A percentile compares a stretch with the other conserved stretches of the same genome.
phyloP scores from a whole-genome alignment of 2,329 filamentous ascomycete species.

The Diaporthe caulivora region DNA sequence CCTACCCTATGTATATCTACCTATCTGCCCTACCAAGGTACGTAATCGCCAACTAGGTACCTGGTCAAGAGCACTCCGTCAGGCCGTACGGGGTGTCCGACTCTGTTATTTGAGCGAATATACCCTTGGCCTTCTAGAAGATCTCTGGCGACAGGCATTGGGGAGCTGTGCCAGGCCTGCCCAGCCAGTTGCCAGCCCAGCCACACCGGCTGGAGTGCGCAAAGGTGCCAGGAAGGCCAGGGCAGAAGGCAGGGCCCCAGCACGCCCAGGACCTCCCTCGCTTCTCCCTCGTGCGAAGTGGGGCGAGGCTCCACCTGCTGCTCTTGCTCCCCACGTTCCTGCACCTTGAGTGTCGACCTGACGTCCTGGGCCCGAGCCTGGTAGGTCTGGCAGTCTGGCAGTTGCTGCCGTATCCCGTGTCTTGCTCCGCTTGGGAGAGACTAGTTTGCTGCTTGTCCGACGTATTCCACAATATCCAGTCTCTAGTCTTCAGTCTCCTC shows the following conservation, averaged over 20 bases:
- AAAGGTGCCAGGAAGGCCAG: slow-evolving; percentile 11
- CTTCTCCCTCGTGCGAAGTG: slow-evolving; percentile 34
- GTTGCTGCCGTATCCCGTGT: slow-evolving; percentile 18
- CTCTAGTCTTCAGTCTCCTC: background rate
- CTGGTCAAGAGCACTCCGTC: background rate
- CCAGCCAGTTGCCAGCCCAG: too few relatives aligned
- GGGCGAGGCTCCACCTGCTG: slow-evolving; percentile 15
- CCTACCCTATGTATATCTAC: background rate
- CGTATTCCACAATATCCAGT: too few relatives aligned
- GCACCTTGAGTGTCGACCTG: slow-evolving; percentile 28
- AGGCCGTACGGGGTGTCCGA: slow-evolving; percentile 27
- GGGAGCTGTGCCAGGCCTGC: too few relatives aligned
- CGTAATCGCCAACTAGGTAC: too few relatives aligned
- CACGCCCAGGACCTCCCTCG: slow-evolving; percentile 13
- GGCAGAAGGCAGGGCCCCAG: background rate
- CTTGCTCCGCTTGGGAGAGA: slow-evolving; percentile 12
- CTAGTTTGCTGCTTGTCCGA: too few relatives aligned
- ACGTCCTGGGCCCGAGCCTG: too few relatives aligned
- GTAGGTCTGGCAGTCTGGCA: too few relatives aligned
- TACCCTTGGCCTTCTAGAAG: slow-evolving; percentile 28
- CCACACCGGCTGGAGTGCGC: background rate
- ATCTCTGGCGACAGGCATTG: slow-evolving; percentile 16
- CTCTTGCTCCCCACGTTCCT: slow-evolving; percentile 35
- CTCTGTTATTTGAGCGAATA: slow-evolving; percentile 2
- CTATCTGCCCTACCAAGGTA: too few relatives aligned